Conservation (phyloP, 495 filamentous ascomycete genomes). For the Lophium mytilinum region DNA sequence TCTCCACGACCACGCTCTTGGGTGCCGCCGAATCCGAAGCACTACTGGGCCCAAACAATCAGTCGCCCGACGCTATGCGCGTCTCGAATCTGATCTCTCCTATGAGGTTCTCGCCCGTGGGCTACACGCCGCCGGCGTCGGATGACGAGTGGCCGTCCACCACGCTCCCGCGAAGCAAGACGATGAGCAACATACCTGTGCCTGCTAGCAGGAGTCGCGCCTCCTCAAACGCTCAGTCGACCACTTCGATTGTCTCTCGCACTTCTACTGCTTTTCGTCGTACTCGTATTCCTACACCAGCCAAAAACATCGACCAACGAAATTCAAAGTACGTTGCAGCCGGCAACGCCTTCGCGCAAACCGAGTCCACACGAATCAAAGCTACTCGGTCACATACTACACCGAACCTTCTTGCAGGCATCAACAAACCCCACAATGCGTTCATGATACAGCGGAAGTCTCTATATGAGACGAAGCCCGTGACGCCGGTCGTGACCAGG, state of each 20-base stretch:
- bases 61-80: neutral
- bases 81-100: neutral
- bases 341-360: neutral
- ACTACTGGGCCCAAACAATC: neutral
- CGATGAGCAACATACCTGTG: constrained; percentile 1
- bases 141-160: neutral
- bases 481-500: neutral
- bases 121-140: neutral
- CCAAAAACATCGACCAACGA: neutral
- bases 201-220: neutral
- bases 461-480: neutral
- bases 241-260: neutral
- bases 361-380: neutral
- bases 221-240: neutral
- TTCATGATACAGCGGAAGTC: neutral
- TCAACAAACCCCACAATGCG: neutral
- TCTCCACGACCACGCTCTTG: neutral
- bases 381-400: neutral
- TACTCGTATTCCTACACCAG: neutral
- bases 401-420: neutral
- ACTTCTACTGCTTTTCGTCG: neutral
- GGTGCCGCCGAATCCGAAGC: neutral
- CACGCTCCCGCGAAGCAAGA: neutral
- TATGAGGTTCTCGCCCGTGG: neutral
- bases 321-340: neutral